Evolutionary conservation across 129 eudicot species (phyloP).

Genomic region (Mikania micrantha): DNA sequence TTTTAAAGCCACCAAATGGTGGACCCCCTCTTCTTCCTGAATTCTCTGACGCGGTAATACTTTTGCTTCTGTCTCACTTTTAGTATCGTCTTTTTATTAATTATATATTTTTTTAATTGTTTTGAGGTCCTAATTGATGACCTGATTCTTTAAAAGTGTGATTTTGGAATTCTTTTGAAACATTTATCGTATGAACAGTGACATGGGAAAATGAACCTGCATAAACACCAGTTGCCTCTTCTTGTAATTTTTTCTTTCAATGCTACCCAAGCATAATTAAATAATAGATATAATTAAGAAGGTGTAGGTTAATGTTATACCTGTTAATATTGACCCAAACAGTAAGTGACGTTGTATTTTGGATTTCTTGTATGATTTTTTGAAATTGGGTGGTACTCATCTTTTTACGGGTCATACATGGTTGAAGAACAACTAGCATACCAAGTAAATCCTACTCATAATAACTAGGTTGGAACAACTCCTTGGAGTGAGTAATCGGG

Average conservation of each 20-base stretch:
- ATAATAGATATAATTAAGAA: neutral
- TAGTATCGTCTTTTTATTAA: neutral
- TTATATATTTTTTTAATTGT: too few relatives aligned
- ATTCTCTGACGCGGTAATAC: constrained; percentile 64
- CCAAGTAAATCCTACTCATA: too few relatives aligned
- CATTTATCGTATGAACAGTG: neutral
- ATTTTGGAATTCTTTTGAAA: neutral
- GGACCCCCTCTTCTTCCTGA: constrained; percentile 95
- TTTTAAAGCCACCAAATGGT: constrained; percentile 78
- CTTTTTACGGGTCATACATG: neutral
- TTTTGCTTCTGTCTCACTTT: constrained; percentile 11
- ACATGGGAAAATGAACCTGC: neutral
- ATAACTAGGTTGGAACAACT: too few relatives aligned
- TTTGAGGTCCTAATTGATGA: neutral
- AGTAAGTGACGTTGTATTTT: too few relatives aligned
- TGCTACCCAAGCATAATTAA: neutral
- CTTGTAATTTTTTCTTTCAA: neutral
- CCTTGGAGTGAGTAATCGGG: too few relatives aligned
- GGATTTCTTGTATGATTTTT: neutral
- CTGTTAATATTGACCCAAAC: neutral
- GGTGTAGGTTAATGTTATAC: neutral
- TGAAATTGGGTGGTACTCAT: neutral
- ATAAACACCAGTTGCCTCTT: neutral
- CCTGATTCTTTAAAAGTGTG: neutral
- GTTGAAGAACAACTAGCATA: too few relatives aligned